Conservation (phyloP, 768 basidiomycete genomes). For the Fibroporia radiculosa region DNA sequence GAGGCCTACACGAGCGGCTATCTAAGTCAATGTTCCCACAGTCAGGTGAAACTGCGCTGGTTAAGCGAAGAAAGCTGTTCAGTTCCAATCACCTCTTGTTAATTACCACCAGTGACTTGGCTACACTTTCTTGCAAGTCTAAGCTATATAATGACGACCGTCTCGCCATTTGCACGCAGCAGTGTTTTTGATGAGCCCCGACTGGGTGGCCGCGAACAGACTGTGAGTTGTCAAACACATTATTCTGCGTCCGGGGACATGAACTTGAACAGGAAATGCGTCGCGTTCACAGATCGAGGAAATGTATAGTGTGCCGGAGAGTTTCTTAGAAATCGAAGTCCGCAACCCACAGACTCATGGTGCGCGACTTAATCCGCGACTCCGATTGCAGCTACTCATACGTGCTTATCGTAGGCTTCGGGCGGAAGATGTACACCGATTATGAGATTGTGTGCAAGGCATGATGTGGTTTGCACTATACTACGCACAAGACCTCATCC, state of each 20-base stretch:
- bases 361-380: constrained; percentile 26
- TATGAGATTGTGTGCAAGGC: constrained; percentile 99
- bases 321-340: constrained; percentile 96
- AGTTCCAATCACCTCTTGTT: too few species aligned
- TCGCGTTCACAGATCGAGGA: constrained; percentile 70
- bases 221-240: constrained; percentile 19
- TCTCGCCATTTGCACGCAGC: constrained; percentile 34
- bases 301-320: constrained; percentile 97
- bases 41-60: too few species aligned
- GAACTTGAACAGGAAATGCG: constrained; percentile 25
- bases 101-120: constrained; percentile 7
- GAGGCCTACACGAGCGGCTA: too few species aligned
- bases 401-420: constrained; percentile 62
- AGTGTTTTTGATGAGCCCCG: constrained; percentile 32
- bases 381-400: too few species aligned
- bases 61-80: too few species aligned
- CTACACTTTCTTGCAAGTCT: background rate
- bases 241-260: constrained; percentile 12
- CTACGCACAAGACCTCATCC: background rate
- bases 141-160: constrained; percentile 25
- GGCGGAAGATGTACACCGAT: constrained; percentile 99
- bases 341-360: constrained; percentile 96
- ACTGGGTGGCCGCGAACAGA: constrained; percentile 30
- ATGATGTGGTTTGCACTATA: constrained; percentile 14
- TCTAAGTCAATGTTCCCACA: too few species aligned